Conservation (phyloP, 257 asterid genomes). For the Echium plantagineum region DNA sequence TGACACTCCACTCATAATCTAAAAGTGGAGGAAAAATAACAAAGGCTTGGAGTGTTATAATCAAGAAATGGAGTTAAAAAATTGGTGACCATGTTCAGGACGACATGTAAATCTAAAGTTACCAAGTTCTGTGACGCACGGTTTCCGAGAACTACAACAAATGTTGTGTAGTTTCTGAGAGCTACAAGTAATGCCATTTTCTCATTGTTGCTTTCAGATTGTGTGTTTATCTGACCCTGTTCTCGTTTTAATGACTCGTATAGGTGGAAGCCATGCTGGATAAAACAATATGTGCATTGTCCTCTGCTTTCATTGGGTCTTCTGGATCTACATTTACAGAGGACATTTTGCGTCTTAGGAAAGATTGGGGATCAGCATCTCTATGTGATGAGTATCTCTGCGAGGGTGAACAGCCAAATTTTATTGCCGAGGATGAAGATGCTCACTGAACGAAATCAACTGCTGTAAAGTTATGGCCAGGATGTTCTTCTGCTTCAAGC, state of each 20-base stretch:
- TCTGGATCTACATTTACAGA: conserved; percentile 96
- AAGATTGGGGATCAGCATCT: conserved; percentile 88
- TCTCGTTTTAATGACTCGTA: conserved; percentile 1
- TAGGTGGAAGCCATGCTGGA: conserved; percentile 99
- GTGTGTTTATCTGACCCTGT: background rate
- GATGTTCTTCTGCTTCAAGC: background rate
- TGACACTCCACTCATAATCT: no score
- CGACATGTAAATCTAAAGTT: no score
- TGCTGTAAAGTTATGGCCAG: background rate
- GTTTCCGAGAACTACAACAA: background rate
- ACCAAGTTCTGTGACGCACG: background rate
- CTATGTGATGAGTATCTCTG: conserved; percentile 83
- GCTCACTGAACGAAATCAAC: background rate
- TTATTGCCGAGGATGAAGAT: conserved; percentile 63
- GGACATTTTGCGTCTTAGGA: conserved; percentile 81
- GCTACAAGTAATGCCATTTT: background rate
- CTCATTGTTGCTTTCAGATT: background rate
- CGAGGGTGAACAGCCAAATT: conserved; percentile 67
- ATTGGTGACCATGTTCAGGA: no score
- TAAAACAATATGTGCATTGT: conserved; percentile 85
- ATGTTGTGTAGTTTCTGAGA: background rate
- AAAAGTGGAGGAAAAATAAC: no score
- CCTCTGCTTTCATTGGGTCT: conserved; percentile 77
- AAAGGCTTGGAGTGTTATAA: no score
- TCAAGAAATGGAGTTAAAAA: no score